Evolutionary conservation across 176 grass and related monocot genomes (phyloP).

Genomic region (Oryza glaberrima): DNA sequence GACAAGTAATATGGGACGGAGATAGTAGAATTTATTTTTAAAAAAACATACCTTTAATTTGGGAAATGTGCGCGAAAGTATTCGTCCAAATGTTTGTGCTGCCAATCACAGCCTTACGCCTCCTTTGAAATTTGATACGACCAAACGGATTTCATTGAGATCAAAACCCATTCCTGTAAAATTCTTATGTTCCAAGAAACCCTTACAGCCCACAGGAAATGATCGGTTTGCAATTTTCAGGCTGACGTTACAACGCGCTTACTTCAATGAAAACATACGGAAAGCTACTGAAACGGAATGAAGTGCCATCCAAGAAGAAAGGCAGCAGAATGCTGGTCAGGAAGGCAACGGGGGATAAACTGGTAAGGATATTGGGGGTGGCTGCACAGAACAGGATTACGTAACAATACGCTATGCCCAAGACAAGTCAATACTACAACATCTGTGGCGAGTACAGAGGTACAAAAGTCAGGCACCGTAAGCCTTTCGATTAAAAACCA

Average conservation of each 20-base stretch:
- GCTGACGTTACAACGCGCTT: neutral
- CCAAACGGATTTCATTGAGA: neutral
- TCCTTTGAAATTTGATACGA: too few relatives aligned
- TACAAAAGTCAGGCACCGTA: slow-evolving; percentile 14
- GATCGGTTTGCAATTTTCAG: neutral
- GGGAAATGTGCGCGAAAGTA: too few relatives aligned
- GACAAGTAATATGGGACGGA: too few relatives aligned
- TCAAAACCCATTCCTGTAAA: neutral
- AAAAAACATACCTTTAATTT: too few relatives aligned
- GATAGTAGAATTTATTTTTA: too few relatives aligned
- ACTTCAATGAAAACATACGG: too few relatives aligned
- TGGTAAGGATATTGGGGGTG: too few relatives aligned
- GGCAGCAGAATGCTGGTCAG: too few relatives aligned
- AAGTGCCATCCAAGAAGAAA: neutral
- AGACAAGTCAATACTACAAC: slow-evolving; percentile 41
- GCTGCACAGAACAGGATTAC: neutral
- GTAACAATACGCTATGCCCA: slow-evolving; percentile 31
- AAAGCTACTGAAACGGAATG: too few relatives aligned
- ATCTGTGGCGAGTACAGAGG: slow-evolving; percentile 32
- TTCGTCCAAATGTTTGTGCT: too few relatives aligned
- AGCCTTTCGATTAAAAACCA: slow-evolving; percentile 12
- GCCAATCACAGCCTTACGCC: too few relatives aligned
- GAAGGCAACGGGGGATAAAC: neutral
- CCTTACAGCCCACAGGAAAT: neutral
- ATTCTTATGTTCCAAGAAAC: too few relatives aligned